Evolutionary conservation across 1,284 basidiomycete genomes (phyloP), one percentile per base, ranked within the genome.

Genomic region (Trichosporon sp.): DNA sequence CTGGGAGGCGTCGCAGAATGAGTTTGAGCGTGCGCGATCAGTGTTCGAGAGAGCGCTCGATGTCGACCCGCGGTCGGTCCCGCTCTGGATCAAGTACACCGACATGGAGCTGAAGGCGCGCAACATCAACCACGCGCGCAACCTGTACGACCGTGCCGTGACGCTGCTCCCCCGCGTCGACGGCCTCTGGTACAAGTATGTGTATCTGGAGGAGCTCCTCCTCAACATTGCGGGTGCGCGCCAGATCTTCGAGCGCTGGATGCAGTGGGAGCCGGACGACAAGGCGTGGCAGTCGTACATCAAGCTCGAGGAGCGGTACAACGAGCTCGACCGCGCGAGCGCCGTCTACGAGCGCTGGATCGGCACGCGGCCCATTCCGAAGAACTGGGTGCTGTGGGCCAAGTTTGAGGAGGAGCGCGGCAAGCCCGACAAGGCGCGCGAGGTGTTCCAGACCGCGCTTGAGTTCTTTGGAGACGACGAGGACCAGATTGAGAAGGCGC

Each of bases 201-300:
- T 99, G 68, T 98, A 98, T 85, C 89, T 99, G 69, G 96, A 99
- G 82, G 96, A 99, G 83, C 88, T 99, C 2, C 88, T 99, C 12
- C 92, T 96, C 79, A 99, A 99, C 80, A 90, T 99, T 46, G 89
- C 93, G 0, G 96, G 96, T 37, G 95, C 96, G 0, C 90, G 96
- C 10, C 96, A 98, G 82, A 93, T 99, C 70, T 99, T 99, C 78
- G 97, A 99, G 84, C 89, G 96, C 65, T 99, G 96, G 96, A 97
- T 99, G 94, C 89, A 92, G 75, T 99, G 97, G 97, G 95, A 99
- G 82, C 97, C 97, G 0, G 94, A 98, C 79, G 97, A 99, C 88
- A 98, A 98, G 71, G 95, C 96, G 5, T 99, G 96, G 97, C 92
- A 94, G 80, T 93, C 94, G 11, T 99, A 97, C 84, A 94, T 99